A percentile compares a stretch with the other conserved stretches of the same genome.
Conservation (phyloP, 495 filamentous ascomycete genomes). For the Podospora didyma region DNA sequence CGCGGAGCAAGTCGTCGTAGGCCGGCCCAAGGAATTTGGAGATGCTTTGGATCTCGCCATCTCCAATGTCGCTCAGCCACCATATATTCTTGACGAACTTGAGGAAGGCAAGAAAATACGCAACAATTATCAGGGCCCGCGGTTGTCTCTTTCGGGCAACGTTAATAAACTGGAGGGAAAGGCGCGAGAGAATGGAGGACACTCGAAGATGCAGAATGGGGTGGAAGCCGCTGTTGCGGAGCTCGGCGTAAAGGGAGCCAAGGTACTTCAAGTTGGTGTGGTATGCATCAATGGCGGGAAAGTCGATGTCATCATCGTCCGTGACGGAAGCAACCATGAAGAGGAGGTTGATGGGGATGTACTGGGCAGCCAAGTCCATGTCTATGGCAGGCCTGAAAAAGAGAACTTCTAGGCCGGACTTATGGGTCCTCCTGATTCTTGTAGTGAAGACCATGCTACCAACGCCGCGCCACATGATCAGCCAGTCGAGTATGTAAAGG, state of each 20-base stretch:
- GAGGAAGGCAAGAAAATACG: constrained; percentile 42
- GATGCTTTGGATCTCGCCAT: constrained; percentile 39
- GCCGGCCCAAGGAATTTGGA: constrained; percentile 26
- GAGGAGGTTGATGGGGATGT: constrained; percentile 38
- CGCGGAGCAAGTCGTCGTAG: constrained; percentile 31
- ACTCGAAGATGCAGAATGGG: constrained; percentile 35
- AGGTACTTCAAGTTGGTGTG: constrained; percentile 36
- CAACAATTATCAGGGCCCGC: constrained; percentile 50
- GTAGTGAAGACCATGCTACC: constrained; percentile 36
- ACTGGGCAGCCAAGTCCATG: constrained; percentile 26
- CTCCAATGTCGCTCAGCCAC: constrained; percentile 43
- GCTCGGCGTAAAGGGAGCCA: constrained; percentile 41
- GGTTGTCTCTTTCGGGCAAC: constrained; percentile 48
- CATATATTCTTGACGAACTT: constrained; percentile 34
- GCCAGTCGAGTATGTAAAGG: constrained; percentile 43
- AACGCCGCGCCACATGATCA: constrained; percentile 44
- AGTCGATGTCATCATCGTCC: constrained; percentile 28
- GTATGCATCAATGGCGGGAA: constrained; percentile 24
- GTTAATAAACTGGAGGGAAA: constrained; percentile 48
- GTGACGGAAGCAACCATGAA: constrained; percentile 39
- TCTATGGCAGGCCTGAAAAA: constrained; percentile 39
- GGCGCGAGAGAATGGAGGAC: constrained; percentile 41
- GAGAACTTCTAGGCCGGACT: constrained; percentile 31
- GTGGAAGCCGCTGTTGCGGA: constrained; percentile 32
- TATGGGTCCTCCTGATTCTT: constrained; percentile 10